Conservation (phyloP, 2,329 filamentous ascomycete genomes). For the Clarireedia monteithiana region DNA sequence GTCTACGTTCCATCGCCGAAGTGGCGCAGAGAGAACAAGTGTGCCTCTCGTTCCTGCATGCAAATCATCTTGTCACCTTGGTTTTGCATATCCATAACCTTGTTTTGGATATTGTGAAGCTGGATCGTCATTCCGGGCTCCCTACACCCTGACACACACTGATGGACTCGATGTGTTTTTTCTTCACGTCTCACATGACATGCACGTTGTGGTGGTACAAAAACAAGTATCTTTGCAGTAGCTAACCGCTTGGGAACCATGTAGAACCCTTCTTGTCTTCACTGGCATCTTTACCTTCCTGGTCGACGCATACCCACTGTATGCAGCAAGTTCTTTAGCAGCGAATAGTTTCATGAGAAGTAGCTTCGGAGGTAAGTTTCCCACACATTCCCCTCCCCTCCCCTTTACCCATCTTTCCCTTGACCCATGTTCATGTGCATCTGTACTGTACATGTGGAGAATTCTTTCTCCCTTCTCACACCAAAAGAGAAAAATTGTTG, state of each 20-base stretch:
- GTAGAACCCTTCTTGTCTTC: conserved; percentile 68
- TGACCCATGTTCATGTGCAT: no score
- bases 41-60: conserved; percentile 8
- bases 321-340: conserved; percentile 70
- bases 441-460: no score
- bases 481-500: not conserved
- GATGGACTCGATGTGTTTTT: not conserved
- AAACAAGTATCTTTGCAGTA: conserved; percentile 10
- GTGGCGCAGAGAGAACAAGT: not conserved
- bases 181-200: conserved; percentile 13
- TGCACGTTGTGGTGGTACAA: conserved; percentile 18
- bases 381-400: not conserved
- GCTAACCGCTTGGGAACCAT: conserved; percentile 23
- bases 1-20: conserved; percentile 10
- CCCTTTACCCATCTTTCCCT: not conserved
- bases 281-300: conserved; percentile 78
- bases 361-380: conserved; percentile 50
- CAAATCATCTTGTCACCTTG: conserved; percentile 5
- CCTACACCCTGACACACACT: not conserved
- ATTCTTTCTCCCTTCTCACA: no score
- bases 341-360: conserved; percentile 77
- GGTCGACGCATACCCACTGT: conserved; percentile 69
- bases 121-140: not conserved
- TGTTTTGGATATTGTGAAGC: conserved; percentile 6
- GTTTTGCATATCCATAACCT: conserved; percentile 1